phyloP scores from a whole-genome alignment of 495 filamentous ascomycete genomes.

The Xylaria flabelliformis region DNA sequence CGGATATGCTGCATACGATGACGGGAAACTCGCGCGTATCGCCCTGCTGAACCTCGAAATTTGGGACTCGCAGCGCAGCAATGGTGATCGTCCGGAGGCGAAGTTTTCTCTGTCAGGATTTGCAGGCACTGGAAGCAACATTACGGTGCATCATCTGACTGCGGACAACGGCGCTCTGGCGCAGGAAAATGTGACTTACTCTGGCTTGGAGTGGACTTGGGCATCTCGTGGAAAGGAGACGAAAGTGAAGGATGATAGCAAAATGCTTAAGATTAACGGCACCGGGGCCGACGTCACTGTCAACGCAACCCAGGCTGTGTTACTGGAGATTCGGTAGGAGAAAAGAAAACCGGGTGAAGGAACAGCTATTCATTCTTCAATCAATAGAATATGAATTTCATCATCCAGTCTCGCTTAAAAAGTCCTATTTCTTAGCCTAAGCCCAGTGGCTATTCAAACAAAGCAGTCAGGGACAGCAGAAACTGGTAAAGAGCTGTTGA shows the following conservation, averaged over 20 bases:
- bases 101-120: neutral
- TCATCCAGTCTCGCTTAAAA: too few species aligned
- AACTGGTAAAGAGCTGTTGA: too few species aligned
- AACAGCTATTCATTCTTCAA: too few species aligned
- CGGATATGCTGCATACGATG: neutral
- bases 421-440: too few species aligned
- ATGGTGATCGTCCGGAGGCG: neutral
- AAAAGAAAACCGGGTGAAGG: neutral
- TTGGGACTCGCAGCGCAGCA: neutral
- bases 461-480: too few species aligned
- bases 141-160: neutral
- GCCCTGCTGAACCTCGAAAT: conserved; percentile 5
- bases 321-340: neutral
- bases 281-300: neutral
- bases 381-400: too few species aligned
- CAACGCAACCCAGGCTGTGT: neutral
- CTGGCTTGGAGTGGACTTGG: conserved; percentile 2
- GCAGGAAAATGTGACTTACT: neutral
- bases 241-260: neutral
- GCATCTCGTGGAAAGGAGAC: neutral
- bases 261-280: neutral
- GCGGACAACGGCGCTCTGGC: neutral
- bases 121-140: neutral
- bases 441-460: too few species aligned
- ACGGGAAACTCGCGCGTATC: neutral